Base-by-base conservation (phyloP, 805 yeast species). In the Yamadazyma sp. region DNA sequence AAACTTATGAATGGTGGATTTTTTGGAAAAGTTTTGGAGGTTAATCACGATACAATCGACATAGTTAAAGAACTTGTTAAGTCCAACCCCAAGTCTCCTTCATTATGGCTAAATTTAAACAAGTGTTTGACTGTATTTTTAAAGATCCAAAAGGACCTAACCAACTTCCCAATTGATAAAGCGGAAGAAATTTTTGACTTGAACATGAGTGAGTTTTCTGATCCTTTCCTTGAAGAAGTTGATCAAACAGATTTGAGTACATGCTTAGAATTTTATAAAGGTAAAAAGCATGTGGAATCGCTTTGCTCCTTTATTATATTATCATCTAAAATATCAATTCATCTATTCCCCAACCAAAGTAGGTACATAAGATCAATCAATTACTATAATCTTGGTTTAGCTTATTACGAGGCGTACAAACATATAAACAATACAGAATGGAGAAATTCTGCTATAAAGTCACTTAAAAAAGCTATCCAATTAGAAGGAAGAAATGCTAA, bases 331-430 rank as follows among this genome's bases (percentile, higher is more conserved):
- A 70, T 69, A 7, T 77, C 79, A 2, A 41, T 72, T 2, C 36
- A 44, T 4, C 39, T 49, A 3, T 40, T 75, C 1, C 60, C 74
- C 0, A 42, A 50, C 1, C 60, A 67, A 21, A 54, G 78, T 16
- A 73, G 77, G 48, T 60, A 74, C 9, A 53, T 82, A 14, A 62
- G 76, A 28, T 72, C 93, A 0, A 65, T 79, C 7, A 47, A 63
- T 4, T 55, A 75, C 57, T 85, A 75, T 58, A 89, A 93, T 50
- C 59, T 87, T 22, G 97, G 95, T 1, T 56, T 82, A 10, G 67
- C 85, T 0, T 76, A 78, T 41, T 52, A 80, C 11, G 70, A 73
- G 24, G 72, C 77, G 2, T 55, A 44, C 60, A 49, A 44, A 16
- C 30, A 38, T 10, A 38, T 42, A 5, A 33, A 24, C 5, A 22